Conservation (phyloP, 257 asterid genomes). For the Linderniella brevidens region DNA sequence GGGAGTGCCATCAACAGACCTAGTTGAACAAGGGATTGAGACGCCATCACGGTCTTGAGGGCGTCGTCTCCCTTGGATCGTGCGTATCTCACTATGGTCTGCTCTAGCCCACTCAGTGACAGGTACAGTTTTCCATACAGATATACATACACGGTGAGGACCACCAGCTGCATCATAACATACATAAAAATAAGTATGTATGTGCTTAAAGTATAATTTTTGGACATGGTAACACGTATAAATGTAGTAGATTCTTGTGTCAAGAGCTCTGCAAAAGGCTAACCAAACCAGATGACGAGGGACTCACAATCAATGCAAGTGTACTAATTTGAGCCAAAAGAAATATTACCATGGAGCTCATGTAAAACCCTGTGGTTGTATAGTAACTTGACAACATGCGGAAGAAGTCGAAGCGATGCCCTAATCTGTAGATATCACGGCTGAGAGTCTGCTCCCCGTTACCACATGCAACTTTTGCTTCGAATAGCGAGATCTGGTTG, state of each 20-base stretch:
- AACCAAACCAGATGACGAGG: too few relatives aligned
- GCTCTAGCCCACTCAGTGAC: constrained; percentile 64
- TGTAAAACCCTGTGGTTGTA: constrained; percentile 81
- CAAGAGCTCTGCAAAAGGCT: too few relatives aligned
- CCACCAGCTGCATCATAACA: constrained; percentile 43
- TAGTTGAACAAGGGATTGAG: constrained; percentile 65
- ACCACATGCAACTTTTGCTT: constrained; percentile 96
- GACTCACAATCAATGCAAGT: too few relatives aligned
- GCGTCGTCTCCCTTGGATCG: constrained; percentile 51
- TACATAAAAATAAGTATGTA: too few relatives aligned
- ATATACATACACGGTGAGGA: constrained; percentile 56
- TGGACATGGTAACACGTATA: too few relatives aligned
- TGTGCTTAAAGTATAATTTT: too few relatives aligned
- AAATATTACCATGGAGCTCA: constrained; percentile 96
- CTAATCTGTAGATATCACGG: constrained; percentile 89
- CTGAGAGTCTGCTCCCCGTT: constrained; percentile 93
- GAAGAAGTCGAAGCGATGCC: constrained; percentile 94
- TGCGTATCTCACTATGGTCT: constrained; percentile 41
- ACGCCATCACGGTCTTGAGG: constrained; percentile 54
- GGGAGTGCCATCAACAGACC: constrained; percentile 71
- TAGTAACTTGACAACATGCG: constrained; percentile 81
- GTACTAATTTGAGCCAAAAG: too few relatives aligned
- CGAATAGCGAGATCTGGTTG: constrained; percentile 89
- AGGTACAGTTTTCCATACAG: constrained; percentile 68
- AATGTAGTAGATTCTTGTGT: too few relatives aligned